Evolutionary conservation across 169 alveolate species (phyloP), one percentile per base, ranked within the genome.

Genomic region (Plasmodium reichenowi): DNA sequence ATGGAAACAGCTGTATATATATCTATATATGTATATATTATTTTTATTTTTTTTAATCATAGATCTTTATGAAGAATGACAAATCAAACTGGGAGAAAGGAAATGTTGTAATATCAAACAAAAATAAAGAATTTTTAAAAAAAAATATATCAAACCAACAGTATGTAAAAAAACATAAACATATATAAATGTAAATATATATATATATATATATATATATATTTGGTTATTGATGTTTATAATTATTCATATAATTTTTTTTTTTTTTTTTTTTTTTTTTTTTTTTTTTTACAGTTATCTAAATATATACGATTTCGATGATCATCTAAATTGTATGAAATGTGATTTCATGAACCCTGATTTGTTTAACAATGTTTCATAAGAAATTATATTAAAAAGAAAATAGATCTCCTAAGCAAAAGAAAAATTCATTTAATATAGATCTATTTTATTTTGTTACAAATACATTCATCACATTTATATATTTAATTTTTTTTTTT

Each of bases 271-370:
- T 12, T 66, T 1, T 58, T 17, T 13, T n/a, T 47, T 63, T 43
- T 29, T 9, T 22, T 15, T 12, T 60, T 38, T n/a, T 59, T 60
- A n/a, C 68, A 83, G 91, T 10, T 83, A 83, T 26, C 38, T 83
- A 22, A 67, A 83, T 48, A 70, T 83, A 32, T 73, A 58, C 72
- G 91, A 83, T 47, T 83, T 83, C 12, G 91, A 83, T 26, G 91
- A 83, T 24, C 91, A 83, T 58, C 52, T 83, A 48, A 83, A 83
- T 38, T 83, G 68, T 48, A 83, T 83, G 56, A 83, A 48, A 12
- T 72, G 48, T 26, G 91, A 83, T 58, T 83, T 83, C 70, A 83
- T 83, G 91, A 83, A 83, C 22, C 85, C 91, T 6, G 43, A 83
- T 50, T 68, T 83, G 64, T 83, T 83, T 68, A 83, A 68, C 20